Percentiles rank a stretch among this genome's conserved stretches.
phyloP scores from a whole-genome alignment of 257 asterid genomes.

The Knoxia roxburghii region DNA sequence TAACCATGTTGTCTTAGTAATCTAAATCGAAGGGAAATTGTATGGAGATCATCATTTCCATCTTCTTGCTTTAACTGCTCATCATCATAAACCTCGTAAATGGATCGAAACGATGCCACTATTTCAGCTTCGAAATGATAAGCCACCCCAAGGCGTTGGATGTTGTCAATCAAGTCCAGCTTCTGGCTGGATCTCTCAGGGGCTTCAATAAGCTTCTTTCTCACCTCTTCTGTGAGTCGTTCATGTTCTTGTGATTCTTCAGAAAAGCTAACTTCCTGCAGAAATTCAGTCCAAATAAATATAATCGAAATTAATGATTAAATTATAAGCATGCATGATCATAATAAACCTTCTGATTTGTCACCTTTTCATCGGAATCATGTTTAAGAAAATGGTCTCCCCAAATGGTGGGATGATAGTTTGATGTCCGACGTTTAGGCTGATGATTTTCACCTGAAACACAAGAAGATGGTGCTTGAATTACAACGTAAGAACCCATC shows the following conservation, averaged over 20 bases:
- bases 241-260: neutral
- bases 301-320: neutral
- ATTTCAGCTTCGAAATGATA: constrained; percentile 25
- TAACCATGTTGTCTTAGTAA: constrained; percentile 18
- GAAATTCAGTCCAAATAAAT: too few relatives aligned
- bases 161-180: constrained; percentile 6
- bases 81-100: neutral
- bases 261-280: neutral
- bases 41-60: neutral
- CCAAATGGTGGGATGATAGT: constrained; percentile 22
- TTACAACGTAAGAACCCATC: neutral
- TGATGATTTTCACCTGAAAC: neutral
- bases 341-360: too few relatives aligned
- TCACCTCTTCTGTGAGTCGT: constrained; percentile 2
- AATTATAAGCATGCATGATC: too few relatives aligned
- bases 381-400: constrained; percentile 21
- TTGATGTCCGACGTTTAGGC: constrained; percentile 10
- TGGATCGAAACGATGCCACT: neutral
- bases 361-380: neutral
- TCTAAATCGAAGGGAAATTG: constrained; percentile 20
- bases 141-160: constrained; percentile 25
- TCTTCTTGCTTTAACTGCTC: neutral
- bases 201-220: neutral
- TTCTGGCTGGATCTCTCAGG: neutral
- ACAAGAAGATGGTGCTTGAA: neutral